Evolutionary conservation across 2,329 filamentous ascomycete genomes (phyloP).

Genomic region (Ceratocystis alfenasii): DNA sequence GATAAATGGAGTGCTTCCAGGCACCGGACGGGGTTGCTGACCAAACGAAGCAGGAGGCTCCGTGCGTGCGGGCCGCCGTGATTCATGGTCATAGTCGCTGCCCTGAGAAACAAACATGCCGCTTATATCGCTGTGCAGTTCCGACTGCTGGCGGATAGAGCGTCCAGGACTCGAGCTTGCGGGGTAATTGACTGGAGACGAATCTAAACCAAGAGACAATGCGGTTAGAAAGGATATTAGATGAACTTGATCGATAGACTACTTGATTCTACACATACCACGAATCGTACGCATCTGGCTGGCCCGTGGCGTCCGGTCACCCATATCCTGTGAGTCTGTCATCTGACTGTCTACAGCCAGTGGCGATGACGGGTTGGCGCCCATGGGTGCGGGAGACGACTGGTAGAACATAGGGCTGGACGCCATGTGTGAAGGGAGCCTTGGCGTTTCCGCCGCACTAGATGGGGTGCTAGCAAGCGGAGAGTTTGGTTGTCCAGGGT

Average conservation of each 20-base stretch:
- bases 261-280: constrained; percentile 4
- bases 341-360: constrained; percentile 32
- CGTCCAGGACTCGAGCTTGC: constrained; percentile 79
- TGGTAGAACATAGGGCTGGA: constrained; percentile 76
- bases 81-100: constrained; percentile 34
- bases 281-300: constrained; percentile 29
- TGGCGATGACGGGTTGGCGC: constrained; percentile 11
- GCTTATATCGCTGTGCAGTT: constrained; percentile 72
- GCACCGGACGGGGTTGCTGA: constrained; percentile 31
- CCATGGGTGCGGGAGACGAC: constrained; percentile 35
- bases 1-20: constrained; percentile 20
- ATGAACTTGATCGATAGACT: neutral
- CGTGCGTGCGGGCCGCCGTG: constrained; percentile 12
- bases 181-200: constrained; percentile 83
- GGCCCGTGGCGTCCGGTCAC: constrained; percentile 55
- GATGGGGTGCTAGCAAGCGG: constrained; percentile 18
- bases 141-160: constrained; percentile 49
- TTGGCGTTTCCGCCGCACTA: constrained; percentile 18
- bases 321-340: constrained; percentile 43
- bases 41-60: constrained; percentile 20
- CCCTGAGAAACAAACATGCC: constrained; percentile 62
- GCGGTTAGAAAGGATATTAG: neutral
- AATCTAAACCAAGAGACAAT: constrained; percentile 47
- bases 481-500: constrained; percentile 9
- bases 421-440: constrained; percentile 35